These are phyloP conservation scores for Metschnikowia santaceciliae DNA, from an alignment of 805 yeast genomes.

Conservation along the genomic window DNA sequence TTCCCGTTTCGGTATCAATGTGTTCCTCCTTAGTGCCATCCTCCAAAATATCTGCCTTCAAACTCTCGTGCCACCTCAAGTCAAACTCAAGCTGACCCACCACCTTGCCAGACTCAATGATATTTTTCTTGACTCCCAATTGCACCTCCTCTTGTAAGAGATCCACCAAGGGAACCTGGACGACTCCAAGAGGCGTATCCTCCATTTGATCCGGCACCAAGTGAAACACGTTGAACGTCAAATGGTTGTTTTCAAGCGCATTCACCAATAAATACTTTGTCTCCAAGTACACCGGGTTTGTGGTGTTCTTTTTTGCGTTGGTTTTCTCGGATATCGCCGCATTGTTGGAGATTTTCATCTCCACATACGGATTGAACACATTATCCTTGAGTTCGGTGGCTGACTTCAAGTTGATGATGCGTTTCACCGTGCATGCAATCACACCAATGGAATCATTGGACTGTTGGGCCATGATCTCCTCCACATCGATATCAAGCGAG, in stretches of 20 bases:
- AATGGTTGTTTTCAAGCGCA: slow-evolving; percentile 48
- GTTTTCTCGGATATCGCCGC: slow-evolving; percentile 49
- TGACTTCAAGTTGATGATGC: slow-evolving; percentile 47
- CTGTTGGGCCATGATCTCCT: slow-evolving; percentile 61
- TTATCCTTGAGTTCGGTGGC: slow-evolving; percentile 37
- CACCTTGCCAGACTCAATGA: slow-evolving; percentile 48
- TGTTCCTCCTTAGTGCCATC: slow-evolving; percentile 48
- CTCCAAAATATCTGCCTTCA: slow-evolving; percentile 40
- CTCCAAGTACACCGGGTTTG: slow-evolving; percentile 64
- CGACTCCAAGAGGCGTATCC: slow-evolving; percentile 45
- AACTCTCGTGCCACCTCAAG: slow-evolving; percentile 45
- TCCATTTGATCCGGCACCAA: slow-evolving; percentile 51
- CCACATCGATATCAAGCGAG: slow-evolving; percentile 70
- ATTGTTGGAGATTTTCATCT: slow-evolving; percentile 34
- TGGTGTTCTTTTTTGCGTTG: slow-evolving; percentile 51
- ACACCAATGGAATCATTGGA: slow-evolving; percentile 68
- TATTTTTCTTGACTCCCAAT: slow-evolving; percentile 40
- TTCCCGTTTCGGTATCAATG: slow-evolving; percentile 69
- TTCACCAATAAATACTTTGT: slow-evolving; percentile 57
- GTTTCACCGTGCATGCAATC: slow-evolving; percentile 57
- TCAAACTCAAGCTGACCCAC: slow-evolving; percentile 62
- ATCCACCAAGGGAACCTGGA: slow-evolving; percentile 54
- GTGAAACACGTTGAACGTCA: slow-evolving; percentile 53
- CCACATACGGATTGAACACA: slow-evolving; percentile 54
- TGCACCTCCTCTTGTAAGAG: slow-evolving; percentile 52